Conservation (phyloP, 805 yeast species). For the Candida nitratophila region DNA sequence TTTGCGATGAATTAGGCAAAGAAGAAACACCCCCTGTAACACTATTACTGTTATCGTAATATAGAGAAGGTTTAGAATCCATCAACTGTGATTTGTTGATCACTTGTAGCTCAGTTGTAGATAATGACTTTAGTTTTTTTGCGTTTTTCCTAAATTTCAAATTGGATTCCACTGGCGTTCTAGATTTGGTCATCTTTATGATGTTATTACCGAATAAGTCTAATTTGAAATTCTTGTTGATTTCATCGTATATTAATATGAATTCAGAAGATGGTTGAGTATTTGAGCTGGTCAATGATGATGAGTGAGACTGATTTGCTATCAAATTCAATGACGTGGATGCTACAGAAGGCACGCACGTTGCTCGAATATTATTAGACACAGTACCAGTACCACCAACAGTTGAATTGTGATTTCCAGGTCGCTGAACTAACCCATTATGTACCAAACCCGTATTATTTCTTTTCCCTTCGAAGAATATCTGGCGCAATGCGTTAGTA, state of each 20-base stretch:
- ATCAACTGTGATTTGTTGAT: background rate
- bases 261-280: constrained; percentile 12
- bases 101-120: background rate
- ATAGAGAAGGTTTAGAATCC: background rate
- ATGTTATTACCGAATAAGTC: constrained; percentile 19
- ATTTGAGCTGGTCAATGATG: background rate
- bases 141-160: constrained; percentile 4
- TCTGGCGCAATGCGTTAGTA: constrained; percentile 6
- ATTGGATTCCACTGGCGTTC: constrained; percentile 20
- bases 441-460: background rate
- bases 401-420: background rate
- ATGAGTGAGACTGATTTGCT: background rate
- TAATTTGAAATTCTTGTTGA: constrained; percentile 18
- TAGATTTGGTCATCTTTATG: constrained; percentile 24
- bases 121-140: background rate
- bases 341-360: background rate
- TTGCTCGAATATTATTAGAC: too few relatives aligned
- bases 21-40: background rate
- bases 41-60: background rate
- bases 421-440: background rate
- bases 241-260: constrained; percentile 20
- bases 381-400: background rate
- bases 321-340: background rate
- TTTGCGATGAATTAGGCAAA: background rate
- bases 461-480: constrained; percentile 24